phyloP scores from a whole-genome alignment of 192 early-diverging fungal genomes.

The Spizellomyces punctatus region DNA sequence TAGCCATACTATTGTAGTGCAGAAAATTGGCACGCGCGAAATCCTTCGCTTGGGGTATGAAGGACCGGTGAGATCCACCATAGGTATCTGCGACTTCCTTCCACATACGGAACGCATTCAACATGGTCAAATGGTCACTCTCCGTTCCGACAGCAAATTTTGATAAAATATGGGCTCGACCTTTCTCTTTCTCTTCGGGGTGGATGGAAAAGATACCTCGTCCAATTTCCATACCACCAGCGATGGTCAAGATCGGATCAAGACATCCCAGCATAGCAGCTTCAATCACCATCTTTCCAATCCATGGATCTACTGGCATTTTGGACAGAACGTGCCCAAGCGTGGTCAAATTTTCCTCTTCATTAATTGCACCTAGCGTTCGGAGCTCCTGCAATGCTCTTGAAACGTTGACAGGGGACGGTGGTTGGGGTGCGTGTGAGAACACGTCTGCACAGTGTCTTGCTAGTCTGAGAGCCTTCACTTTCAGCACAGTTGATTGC shows the following conservation, averaged over 20 bases:
- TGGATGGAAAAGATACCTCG: constrained; percentile 52
- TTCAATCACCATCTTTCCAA: constrained; percentile 71
- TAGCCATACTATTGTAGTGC: constrained; percentile 33
- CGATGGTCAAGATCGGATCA: constrained; percentile 72
- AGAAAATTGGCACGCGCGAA: constrained; percentile 39
- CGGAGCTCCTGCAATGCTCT: constrained; percentile 40
- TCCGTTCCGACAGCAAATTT: constrained; percentile 32
- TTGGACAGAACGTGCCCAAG: constrained; percentile 63
- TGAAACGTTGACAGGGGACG: constrained; percentile 30
- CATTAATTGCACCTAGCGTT: constrained; percentile 42
- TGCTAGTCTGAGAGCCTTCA: constrained; percentile 65
- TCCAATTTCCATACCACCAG: constrained; percentile 55
- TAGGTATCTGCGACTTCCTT: constrained; percentile 16
- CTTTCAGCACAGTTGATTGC: constrained; percentile 72
- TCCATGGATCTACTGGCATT: constrained; percentile 69
- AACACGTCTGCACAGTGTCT: constrained; percentile 35
- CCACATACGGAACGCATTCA: constrained; percentile 44
- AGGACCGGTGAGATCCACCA: neutral
- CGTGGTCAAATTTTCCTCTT: constrained; percentile 57
- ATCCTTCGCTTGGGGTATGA: constrained; percentile 21
- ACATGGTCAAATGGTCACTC: constrained; percentile 45
- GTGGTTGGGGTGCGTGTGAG: constrained; percentile 46
- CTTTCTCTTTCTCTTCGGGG: constrained; percentile 43
- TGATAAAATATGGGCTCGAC: constrained; percentile 38
- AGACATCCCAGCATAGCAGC: constrained; percentile 73